phyloP scores from a whole-genome alignment of 371 early-diverging fungal species.

The Syncephalastrum contaminatum region DNA sequence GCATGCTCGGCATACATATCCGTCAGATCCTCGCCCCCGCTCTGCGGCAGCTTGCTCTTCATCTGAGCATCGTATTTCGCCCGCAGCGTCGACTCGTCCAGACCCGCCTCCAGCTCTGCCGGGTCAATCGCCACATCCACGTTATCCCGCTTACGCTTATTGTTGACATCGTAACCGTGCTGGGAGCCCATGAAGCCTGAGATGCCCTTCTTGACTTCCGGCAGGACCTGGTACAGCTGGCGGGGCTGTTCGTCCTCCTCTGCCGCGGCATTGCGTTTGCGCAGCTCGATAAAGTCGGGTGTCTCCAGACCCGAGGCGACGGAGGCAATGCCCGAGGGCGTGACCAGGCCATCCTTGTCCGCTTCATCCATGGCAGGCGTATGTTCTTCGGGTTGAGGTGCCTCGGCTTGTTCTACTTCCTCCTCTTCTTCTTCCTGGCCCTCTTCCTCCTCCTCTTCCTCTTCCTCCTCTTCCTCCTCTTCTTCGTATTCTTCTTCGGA shows the following conservation, averaged over 20 bases:
- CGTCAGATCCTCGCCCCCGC: conserved; percentile 67
- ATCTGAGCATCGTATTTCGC: conserved; percentile 74
- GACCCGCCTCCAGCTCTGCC: conserved; percentile 65
- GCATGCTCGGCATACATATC: conserved; percentile 91
- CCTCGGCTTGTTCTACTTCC: conserved; percentile 19
- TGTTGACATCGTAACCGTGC: conserved; percentile 83
- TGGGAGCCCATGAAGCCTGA: conserved; percentile 94
- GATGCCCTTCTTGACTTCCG: conserved; percentile 73
- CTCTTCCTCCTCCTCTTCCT: conserved; percentile 61
- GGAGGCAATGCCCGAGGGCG: conserved; percentile 87
- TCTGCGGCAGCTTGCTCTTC: conserved; percentile 43
- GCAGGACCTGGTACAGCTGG: conserved; percentile 87
- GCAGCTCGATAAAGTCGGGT: conserved; percentile 88
- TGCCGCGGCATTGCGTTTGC: conserved; percentile 66
- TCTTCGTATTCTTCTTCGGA: conserved; percentile 63
- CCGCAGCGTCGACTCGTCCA: conserved; percentile 66
- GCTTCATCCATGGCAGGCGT: conserved; percentile 35
- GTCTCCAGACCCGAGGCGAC: conserved; percentile 88
- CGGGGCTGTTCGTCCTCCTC: conserved; percentile 67
- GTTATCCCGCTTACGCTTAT: conserved; percentile 58
- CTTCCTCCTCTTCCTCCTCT: conserved; percentile 60
- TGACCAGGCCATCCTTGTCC: conserved; percentile 71
- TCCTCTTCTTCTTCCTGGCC: conserved; percentile 49
- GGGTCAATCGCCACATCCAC: conserved; percentile 78
- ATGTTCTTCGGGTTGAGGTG: conserved; percentile 7